Conservation (phyloP, 2,329 filamentous ascomycete genomes). For the Allantophomopsis lycopodina region DNA sequence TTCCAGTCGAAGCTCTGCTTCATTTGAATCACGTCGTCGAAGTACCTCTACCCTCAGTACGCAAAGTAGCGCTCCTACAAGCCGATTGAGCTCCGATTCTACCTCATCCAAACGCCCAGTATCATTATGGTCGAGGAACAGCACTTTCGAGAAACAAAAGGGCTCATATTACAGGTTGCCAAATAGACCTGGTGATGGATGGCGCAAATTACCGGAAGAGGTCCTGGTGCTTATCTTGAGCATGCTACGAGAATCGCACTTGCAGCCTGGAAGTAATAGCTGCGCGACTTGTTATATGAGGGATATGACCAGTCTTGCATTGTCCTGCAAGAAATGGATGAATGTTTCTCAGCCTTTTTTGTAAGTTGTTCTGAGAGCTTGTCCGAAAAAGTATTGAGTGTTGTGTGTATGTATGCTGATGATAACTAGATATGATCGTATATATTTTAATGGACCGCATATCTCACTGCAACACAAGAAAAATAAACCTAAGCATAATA, state of each 20-base stretch:
- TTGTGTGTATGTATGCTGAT: background rate
- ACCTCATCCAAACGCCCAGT: too few relatives aligned
- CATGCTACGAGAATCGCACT: conserved; percentile 36
- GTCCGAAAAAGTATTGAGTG: conserved; percentile 2
- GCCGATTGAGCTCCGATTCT: too few relatives aligned
- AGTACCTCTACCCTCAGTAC: too few relatives aligned
- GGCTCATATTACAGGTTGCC: too few relatives aligned
- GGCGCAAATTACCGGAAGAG: conserved; percentile 41
- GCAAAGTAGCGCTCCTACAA: too few relatives aligned
- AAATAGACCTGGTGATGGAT: conserved; percentile 30
- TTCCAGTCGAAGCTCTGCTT: too few relatives aligned
- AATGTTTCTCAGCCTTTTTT: conserved; percentile 23
- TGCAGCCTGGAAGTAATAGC: conserved; percentile 31
- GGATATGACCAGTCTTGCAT: conserved; percentile 36
- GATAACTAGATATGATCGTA: conserved; percentile 35
- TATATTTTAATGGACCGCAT: conserved; percentile 44
- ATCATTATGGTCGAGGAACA: too few relatives aligned
- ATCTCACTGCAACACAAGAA: conserved; percentile 32
- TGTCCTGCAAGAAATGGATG: conserved; percentile 36
- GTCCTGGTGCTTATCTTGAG: conserved; percentile 42
- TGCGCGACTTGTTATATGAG: conserved; percentile 55
- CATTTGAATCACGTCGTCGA: too few relatives aligned
- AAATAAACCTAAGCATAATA: conserved; percentile 36
- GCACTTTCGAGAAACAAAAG: too few relatives aligned
- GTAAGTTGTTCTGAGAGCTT: conserved; percentile 2